Evolutionary conservation across 1,139 yeast species (phyloP), one percentile per base, ranked within the genome.

Genomic region (Pneumocystis jirovecii): DNA sequence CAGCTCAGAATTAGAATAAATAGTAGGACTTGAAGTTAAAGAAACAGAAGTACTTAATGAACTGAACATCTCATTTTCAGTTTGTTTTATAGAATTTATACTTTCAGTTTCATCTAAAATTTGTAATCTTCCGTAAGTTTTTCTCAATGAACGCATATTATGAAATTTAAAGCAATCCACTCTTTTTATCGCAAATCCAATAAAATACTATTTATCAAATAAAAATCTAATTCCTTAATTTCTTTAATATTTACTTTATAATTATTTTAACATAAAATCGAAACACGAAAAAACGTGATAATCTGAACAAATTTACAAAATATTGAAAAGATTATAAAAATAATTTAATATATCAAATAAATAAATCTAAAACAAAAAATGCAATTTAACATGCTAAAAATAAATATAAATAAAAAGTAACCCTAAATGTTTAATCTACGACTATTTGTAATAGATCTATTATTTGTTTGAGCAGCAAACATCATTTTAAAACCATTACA

Each of bases 401-500:
- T 12, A 50, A 50, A 50, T 50, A 29, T 8, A 7, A 19, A 44
- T 50, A 50, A 25, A 40, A 40, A 40, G 19, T 34, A 45, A 19
- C 12, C 21, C 15, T 50, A 50, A 21, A 50, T 21, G 21, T 50
- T 12, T 50, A 3, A 50, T 50, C 34, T 50, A 29, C 34, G 57
- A 25, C 31, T 50, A 50, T 25, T 50, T 50, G 31, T 25, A 10
- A 50, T 50, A 25, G 57, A 25, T 50, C 57, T 50, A 15, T 25
- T 50, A 15, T 50, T 50, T 50, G 57, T 34, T 10, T 50, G 57
- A 50, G 57, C 57, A 8, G 68, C 68, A 65, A 74, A 75, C 68
- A 77, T 73, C 63, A 81, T 81, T 79, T 93, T 93, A 83, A 93
- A 95, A 29, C 98, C 99, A 73, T 93, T 93, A 78, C 96, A 88